A percentile compares a stretch with the other conserved stretches of the same genome.
These are phyloP conservation scores for Blastocystis sp. DNA, from an alignment of 352 stramenopile species.

Conservation along the genomic window DNA sequence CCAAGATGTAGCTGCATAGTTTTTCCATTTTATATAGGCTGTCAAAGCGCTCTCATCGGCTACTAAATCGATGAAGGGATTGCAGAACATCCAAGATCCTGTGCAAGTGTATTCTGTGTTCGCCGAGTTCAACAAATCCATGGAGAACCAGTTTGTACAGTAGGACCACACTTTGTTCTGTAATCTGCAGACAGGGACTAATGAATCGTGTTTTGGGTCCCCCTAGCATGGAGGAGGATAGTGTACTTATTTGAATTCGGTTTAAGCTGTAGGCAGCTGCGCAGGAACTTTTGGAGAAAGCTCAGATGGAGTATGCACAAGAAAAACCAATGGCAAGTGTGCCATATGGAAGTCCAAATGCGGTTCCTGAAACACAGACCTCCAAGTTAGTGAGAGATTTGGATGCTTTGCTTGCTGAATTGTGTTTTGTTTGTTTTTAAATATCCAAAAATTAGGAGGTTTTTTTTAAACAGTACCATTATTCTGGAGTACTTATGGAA, in stretches of 20 bases:
- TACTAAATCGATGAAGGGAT: not conserved
- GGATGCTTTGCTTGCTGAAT: not conserved
- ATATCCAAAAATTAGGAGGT: not conserved
- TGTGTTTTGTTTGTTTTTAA: slow-evolving; percentile 45
- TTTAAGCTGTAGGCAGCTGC: not conserved
- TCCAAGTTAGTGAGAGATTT: not conserved
- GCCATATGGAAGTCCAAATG: not conserved
- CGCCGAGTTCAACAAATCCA: slow-evolving; percentile 15
- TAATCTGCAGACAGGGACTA: not conserved
- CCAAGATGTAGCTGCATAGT: not conserved
- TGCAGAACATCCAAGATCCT: not conserved
- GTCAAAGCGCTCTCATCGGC: not conserved
- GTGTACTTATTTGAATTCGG: not conserved
- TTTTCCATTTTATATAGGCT: not conserved
- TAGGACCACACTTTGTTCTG: not conserved
- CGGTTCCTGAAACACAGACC: not conserved
- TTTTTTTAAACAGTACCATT: not conserved
- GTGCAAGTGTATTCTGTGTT: not conserved
- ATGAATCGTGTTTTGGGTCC: not conserved
- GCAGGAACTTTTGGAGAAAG: not conserved
- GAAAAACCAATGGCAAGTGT: not conserved
- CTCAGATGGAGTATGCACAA: not conserved
- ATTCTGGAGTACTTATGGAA: slow-evolving; percentile 9
- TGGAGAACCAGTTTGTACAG: slow-evolving; percentile 30
- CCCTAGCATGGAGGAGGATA: not conserved